These are phyloP conservation scores for Colletotrichum magnum DNA, from an alignment of 2,329 filamentous ascomycete genomes.

Conservation along the genomic window DNA sequence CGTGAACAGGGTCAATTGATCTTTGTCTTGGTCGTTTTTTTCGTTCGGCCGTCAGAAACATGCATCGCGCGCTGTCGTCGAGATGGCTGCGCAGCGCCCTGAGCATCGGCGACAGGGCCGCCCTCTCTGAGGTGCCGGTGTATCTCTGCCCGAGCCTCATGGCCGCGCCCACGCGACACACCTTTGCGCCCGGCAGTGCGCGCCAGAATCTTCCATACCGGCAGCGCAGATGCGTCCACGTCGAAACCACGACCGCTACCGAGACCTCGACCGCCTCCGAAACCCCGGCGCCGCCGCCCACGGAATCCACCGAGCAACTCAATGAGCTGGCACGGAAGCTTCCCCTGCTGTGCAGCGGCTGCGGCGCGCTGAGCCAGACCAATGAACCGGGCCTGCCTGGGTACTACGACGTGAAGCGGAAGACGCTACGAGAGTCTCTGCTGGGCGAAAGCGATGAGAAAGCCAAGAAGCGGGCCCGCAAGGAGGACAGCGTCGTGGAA, in stretches of 20 bases:
- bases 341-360: slow-evolving; percentile 73
- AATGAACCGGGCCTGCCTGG: slow-evolving; percentile 65
- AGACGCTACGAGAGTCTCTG: slow-evolving; percentile 65
- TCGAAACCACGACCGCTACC: slow-evolving; percentile 11
- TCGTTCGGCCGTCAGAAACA: slow-evolving; percentile 42
- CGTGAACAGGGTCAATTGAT: background rate
- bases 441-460: slow-evolving; percentile 47
- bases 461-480: slow-evolving; percentile 29
- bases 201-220: slow-evolving; percentile 31
- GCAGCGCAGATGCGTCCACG: slow-evolving; percentile 48
- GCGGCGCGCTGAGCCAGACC: slow-evolving; percentile 75
- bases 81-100: slow-evolving; percentile 60
- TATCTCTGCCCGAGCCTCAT: slow-evolving; percentile 60
- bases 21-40: background rate
- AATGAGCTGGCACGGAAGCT: slow-evolving; percentile 49
- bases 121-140: slow-evolving; percentile 57
- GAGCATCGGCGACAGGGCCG: slow-evolving; percentile 56
- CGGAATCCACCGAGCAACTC: slow-evolving; percentile 1
- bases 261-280: background rate
- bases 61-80: slow-evolving; percentile 61
- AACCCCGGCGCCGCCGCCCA: slow-evolving; percentile 4
- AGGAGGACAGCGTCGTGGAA: slow-evolving; percentile 64
- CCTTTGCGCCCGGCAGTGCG: slow-evolving; percentile 42
- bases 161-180: slow-evolving; percentile 9
- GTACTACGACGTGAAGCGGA: slow-evolving; percentile 68